phyloP scores from a whole-genome alignment of 2,329 filamentous ascomycete species.

The Fusarium vanettenii region DNA sequence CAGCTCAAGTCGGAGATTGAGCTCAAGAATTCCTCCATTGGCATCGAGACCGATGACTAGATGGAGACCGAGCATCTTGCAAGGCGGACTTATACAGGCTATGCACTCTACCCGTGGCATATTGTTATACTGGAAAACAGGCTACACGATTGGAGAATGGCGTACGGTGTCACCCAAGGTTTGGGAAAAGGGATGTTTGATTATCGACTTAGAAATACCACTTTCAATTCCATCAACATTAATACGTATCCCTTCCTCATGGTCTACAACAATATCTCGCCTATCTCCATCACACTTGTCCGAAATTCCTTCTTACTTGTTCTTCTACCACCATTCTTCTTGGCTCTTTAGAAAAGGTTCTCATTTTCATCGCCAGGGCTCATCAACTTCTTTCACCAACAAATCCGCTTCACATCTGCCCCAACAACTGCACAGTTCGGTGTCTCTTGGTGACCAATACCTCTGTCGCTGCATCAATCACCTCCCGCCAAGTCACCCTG shows the following conservation, averaged over 20 bases:
- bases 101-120: neutral
- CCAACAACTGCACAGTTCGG: constrained; percentile 35
- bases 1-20: constrained; percentile 58
- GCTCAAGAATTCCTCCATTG: constrained; percentile 58
- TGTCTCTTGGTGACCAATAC: constrained; percentile 43
- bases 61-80: neutral
- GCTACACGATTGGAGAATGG: constrained; percentile 13
- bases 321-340: neutral
- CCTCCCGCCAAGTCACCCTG: constrained; percentile 48
- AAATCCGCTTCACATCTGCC: neutral
- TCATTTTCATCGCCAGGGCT: neutral
- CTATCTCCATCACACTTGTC: neutral
- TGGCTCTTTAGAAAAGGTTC: neutral
- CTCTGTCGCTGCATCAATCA: constrained; percentile 48
- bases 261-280: neutral
- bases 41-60: constrained; percentile 53
- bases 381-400: neutral
- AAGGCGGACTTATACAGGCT: neutral
- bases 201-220: constrained; percentile 33
- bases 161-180: constrained; percentile 27
- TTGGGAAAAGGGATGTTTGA: constrained; percentile 20
- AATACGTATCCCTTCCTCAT: neutral
- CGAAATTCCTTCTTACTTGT: neutral
- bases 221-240: constrained; percentile 8
- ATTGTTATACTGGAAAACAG: constrained; percentile 2